Base-by-base conservation (phyloP, 1,284 basidiomycete species). In the Ustilago bromivora region DNA sequence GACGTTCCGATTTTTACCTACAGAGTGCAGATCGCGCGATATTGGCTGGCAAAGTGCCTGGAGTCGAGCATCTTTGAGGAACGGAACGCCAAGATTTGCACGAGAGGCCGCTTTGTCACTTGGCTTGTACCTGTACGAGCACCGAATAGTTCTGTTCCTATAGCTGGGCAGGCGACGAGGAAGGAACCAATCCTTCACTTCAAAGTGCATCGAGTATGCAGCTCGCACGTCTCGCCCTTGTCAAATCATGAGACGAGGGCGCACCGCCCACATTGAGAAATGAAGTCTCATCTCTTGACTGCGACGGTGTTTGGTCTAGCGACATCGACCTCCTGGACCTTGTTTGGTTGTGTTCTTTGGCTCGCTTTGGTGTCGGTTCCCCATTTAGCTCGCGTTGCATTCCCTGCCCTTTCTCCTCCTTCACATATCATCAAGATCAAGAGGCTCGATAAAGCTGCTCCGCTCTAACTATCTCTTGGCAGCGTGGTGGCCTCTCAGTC, bases 1-100 rank as follows among this genome's bases (percentile, higher is more conserved):
- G 57, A 58, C 57, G 43, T 49, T 49, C 34, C 43, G n/a, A 35
- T 35, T 46, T 57, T 17, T 32, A 43, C 4, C 66, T 69, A 56
- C 66, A 55, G 56, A 43, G 66, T 53, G 66, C 60, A 53, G 66
- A 61, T 61, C 59, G 59, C 59, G 47, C 17, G n/a, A 17, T 2
- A 0, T 38, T 23, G 15, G 40, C 17, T 55, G 23, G n/a, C 28
- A 40, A 23, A 58, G 32, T 19, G 56, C 56, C 4, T 53, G 19
- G 19, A 19, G 34, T 17, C 19, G 54, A 28, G 35, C 15, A 17
- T 19, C 32, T 36, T 17, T 32, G 10, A 43, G 31, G 15, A 13
- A 41, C 7, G 41, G 56, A 34, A 57, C 40, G 35, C 56, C 40
- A 19, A 12, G 41, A 35, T 5, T 10, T 23, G 58, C 58, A 49